Conservation (phyloP, 768 basidiomycete species). For the Pilatotrama ljubarskyi region DNA sequence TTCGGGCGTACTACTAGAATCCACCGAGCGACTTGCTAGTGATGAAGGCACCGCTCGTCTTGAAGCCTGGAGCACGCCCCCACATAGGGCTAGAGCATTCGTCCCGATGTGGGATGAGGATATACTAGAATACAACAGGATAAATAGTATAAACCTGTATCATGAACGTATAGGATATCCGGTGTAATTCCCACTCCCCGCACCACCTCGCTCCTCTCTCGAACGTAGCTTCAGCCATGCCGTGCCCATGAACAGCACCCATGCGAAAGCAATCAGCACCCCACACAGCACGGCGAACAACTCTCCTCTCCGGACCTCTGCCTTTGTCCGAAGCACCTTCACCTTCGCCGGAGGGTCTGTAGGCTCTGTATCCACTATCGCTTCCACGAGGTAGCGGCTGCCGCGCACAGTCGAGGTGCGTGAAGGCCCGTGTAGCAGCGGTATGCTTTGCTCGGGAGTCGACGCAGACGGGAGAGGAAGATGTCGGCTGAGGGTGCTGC, state of each 20-base stretch:
- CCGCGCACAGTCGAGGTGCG: slow-evolving; percentile 20
- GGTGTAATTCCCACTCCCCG: slow-evolving; percentile 2
- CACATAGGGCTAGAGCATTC: neutral
- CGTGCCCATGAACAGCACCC: slow-evolving; percentile 64
- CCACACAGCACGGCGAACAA: slow-evolving; percentile 47
- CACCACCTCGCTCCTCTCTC: slow-evolving; percentile 35
- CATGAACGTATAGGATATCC: neutral
- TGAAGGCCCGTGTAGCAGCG: slow-evolving; percentile 24
- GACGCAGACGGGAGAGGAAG: slow-evolving; percentile 19
- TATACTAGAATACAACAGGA: neutral
- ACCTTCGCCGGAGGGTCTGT: neutral
- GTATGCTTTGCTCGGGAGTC: slow-evolving; percentile 24
- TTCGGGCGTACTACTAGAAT: no score
- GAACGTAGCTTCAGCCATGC: slow-evolving; percentile 58
- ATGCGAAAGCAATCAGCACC: slow-evolving; percentile 49
- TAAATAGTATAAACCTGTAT: neutral
- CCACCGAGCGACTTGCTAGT: no score
- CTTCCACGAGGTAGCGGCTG: slow-evolving; percentile 23
- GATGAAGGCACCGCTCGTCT: no score
- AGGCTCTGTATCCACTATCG: neutral
- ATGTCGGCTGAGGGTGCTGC: slow-evolving; percentile 12
- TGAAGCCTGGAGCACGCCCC: no score
- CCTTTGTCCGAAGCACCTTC: slow-evolving; percentile 23
- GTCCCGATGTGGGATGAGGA: neutral
- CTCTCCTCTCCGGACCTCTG: slow-evolving; percentile 44